Percentiles rank a stretch among this genome's conserved stretches.
phyloP scores from a whole-genome alignment of 768 basidiomycete genomes.

The Boletus rubropictus region DNA sequence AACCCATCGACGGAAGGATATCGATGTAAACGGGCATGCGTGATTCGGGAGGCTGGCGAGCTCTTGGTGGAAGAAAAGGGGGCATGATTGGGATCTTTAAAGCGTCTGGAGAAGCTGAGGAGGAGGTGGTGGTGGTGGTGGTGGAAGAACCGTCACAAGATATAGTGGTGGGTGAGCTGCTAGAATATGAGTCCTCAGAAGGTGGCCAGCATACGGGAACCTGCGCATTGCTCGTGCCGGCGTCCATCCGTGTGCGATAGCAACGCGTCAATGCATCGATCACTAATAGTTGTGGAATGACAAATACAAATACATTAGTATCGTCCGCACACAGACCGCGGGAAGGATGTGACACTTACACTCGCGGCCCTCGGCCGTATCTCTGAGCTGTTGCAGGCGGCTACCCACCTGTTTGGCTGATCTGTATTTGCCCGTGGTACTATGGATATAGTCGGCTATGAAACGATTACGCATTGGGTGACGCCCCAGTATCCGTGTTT shows the following conservation, averaged over 20 bases:
- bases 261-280: slow-evolving; percentile 33
- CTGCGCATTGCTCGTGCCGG: slow-evolving; percentile 19
- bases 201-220: slow-evolving; percentile 12
- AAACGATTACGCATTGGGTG: slow-evolving; percentile 78
- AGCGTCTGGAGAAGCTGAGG: slow-evolving; percentile 13
- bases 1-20: slow-evolving; percentile 22
- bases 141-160: slow-evolving; percentile 24
- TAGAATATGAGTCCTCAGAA: slow-evolving; percentile 6
- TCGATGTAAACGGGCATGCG: slow-evolving; percentile 32
- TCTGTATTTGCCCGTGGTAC: slow-evolving; percentile 61
- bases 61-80: slow-evolving; percentile 18
- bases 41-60: slow-evolving; percentile 20
- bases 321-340: slow-evolving; percentile 26
- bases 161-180: slow-evolving; percentile 21
- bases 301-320: slow-evolving; percentile 29
- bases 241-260: slow-evolving; percentile 25
- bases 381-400: slow-evolving; percentile 71
- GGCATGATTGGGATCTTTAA: slow-evolving; percentile 18
- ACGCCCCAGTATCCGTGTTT: slow-evolving; percentile 65
- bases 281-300: slow-evolving; percentile 21
- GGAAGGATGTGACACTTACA: slow-evolving; percentile 40
- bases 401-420: slow-evolving; percentile 79
- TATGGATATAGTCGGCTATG: slow-evolving; percentile 71
- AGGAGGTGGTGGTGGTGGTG: slow-evolving; percentile 15
- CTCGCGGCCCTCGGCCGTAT: slow-evolving; percentile 66